Evolutionary conservation across 2,329 filamentous ascomycete species (phyloP).

Genomic region (Fusarium tjaetaba): DNA sequence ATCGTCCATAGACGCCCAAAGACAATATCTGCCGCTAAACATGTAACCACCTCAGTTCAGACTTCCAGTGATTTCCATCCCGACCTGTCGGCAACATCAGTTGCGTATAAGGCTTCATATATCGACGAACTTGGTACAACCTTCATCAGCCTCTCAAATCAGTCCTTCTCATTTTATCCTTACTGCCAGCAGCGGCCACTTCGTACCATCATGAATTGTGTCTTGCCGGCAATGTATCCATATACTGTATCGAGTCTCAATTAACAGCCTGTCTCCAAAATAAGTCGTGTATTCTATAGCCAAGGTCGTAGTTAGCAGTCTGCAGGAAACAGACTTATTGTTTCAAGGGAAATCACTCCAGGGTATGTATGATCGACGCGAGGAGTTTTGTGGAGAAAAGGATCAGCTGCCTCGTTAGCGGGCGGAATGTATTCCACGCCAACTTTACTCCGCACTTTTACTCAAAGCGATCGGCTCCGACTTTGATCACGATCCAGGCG

Average conservation of each 20-base stretch:
- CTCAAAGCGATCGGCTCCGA: background rate
- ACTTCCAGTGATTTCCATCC: no score
- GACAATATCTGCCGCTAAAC: background rate
- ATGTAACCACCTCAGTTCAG: no score
- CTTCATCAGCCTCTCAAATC: no score
- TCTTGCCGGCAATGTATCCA: no score
- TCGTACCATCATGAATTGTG: no score
- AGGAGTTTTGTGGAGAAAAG: background rate
- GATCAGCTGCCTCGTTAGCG: background rate
- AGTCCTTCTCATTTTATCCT: no score
- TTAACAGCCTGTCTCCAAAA: no score
- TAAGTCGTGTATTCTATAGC: background rate
- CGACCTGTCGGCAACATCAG: no score
- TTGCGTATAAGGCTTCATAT: no score
- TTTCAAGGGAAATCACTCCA: background rate
- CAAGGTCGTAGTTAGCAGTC: background rate
- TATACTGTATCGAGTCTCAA: no score
- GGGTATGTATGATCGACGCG: background rate
- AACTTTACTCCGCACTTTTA: constrained; percentile 3
- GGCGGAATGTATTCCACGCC: constrained; percentile 5
- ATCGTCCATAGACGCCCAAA: background rate
- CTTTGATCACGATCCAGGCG: background rate
- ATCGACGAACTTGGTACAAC: no score
- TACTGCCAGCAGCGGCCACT: no score
- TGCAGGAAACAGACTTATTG: background rate